These are phyloP conservation scores for Lichina pygmaea DNA, from an alignment of 495 filamentous ascomycete genomes.

Conservation along the genomic window DNA sequence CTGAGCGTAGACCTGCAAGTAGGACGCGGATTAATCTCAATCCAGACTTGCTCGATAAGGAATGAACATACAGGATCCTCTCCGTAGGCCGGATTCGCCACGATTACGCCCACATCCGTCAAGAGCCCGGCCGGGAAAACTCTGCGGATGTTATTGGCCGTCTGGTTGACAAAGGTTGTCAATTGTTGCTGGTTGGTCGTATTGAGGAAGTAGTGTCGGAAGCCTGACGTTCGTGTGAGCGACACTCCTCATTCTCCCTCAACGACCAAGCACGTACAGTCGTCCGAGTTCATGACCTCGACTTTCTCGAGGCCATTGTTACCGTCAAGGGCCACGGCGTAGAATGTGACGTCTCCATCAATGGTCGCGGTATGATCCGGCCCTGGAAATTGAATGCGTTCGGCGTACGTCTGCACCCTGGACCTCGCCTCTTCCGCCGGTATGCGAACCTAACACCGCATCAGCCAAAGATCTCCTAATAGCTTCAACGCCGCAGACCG, in stretches of 20 bases:
- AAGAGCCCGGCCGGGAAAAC: conserved; percentile 32
- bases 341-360: conserved; percentile 20
- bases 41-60: not conserved
- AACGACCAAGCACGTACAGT: conserved; percentile 10
- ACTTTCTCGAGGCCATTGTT: conserved; percentile 22
- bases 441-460: conserved; percentile 8
- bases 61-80: conserved; percentile 10
- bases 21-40: not conserved
- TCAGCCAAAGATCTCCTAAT: not conserved
- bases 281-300: conserved; percentile 34
- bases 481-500: not conserved
- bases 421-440: conserved; percentile 15
- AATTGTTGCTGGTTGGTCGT: conserved; percentile 29
- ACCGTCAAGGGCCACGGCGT: conserved; percentile 28
- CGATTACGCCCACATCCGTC: conserved; percentile 25
- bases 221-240: conserved; percentile 6
- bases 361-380: conserved; percentile 16
- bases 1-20: conserved; percentile 14
- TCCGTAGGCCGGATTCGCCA: conserved; percentile 36
- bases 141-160: conserved; percentile 24
- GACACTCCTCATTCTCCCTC: not conserved
- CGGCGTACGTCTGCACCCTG: conserved; percentile 20
- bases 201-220: conserved; percentile 34
- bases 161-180: conserved; percentile 24
- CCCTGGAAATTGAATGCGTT: conserved; percentile 15